Conservation (phyloP, 805 yeast genomes). For the Candida germanica region DNA sequence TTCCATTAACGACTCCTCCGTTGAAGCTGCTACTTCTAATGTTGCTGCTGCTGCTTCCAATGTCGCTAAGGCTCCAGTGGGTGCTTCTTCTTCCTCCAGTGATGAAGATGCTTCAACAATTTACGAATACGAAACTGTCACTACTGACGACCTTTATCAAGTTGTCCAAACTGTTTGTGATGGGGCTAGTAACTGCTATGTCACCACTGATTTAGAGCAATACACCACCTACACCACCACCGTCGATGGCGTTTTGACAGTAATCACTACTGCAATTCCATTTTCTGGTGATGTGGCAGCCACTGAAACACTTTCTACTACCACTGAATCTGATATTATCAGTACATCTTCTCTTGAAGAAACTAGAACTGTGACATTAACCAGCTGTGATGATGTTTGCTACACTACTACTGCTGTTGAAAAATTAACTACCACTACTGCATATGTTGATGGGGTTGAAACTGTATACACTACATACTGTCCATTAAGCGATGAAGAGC, state of each 20-base stretch:
- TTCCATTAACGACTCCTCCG: neutral
- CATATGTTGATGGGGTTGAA: constrained; percentile 29
- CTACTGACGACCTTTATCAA: constrained; percentile 24
- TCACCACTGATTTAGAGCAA: constrained; percentile 31
- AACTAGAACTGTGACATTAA: constrained; percentile 15
- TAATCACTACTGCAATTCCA: constrained; percentile 32
- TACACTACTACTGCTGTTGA: constrained; percentile 15
- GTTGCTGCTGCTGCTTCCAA: constrained; percentile 9
- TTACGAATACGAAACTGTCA: constrained; percentile 13
- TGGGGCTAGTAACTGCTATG: constrained; percentile 24
- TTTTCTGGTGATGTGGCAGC: constrained; percentile 9
- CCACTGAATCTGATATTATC: constrained; percentile 12
- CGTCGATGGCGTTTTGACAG: constrained; percentile 39
- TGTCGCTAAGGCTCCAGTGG: constrained; percentile 15
- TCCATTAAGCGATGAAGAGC: constrained; percentile 9
- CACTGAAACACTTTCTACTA: constrained; percentile 13
- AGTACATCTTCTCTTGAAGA: constrained; percentile 10
- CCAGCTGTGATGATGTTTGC: constrained; percentile 14
- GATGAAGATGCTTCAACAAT: constrained; percentile 9
- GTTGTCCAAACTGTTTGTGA: constrained; percentile 34
- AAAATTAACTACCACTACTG: constrained; percentile 25
- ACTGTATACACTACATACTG: constrained; percentile 41
- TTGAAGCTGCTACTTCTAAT: neutral
- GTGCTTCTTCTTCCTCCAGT: constrained; percentile 1
- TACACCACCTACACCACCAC: constrained; percentile 34